phyloP scores from a whole-genome alignment of 1,284 basidiomycete genomes.

The Wolfiporia cocos region DNA sequence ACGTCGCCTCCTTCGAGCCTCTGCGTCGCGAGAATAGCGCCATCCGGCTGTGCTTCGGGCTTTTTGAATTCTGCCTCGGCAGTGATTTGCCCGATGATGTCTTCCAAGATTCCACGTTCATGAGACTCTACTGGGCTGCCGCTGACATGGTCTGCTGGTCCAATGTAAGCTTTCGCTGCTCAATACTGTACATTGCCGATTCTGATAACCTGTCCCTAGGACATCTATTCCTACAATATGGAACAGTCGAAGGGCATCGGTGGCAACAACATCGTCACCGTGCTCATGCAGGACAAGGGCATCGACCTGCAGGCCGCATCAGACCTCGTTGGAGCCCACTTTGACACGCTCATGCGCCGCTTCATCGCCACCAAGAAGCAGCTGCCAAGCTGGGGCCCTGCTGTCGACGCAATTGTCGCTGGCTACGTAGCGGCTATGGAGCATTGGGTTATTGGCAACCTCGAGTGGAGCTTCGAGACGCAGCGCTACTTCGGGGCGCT shows the following conservation, averaged over 20 bases:
- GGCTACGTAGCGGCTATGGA: slow-evolving; percentile 30
- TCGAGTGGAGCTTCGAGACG: slow-evolving; percentile 36
- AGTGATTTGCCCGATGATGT: slow-evolving; percentile 35
- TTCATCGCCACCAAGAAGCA: slow-evolving; percentile 23
- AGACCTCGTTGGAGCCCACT: slow-evolving; percentile 28
- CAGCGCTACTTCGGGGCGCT: slow-evolving; percentile 30
- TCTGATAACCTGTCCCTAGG: slow-evolving; percentile 25
- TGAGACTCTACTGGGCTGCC: slow-evolving; percentile 29
- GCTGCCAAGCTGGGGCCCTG: slow-evolving; percentile 27
- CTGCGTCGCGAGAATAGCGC: slow-evolving; percentile 36
- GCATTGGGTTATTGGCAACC: slow-evolving; percentile 32
- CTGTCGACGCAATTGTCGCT: slow-evolving; percentile 25
- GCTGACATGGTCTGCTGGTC: slow-evolving; percentile 39
- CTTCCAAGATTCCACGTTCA: slow-evolving; percentile 28
- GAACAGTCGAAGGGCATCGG: slow-evolving; percentile 32
- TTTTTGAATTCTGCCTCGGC: slow-evolving; percentile 32
- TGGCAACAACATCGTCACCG: slow-evolving; percentile 36
- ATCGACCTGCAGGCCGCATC: slow-evolving; percentile 31
- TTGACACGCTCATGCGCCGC: slow-evolving; percentile 23
- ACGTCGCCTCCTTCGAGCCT: slow-evolving; percentile 25
- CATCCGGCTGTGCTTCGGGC: slow-evolving; percentile 33
- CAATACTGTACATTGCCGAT: no score
- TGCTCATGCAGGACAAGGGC: slow-evolving; percentile 29
- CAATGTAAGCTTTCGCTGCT: slow-evolving; percentile 28
- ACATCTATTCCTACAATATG: slow-evolving; percentile 38